Base-by-base conservation (phyloP, 192 early-diverging fungal genomes). In the Gamsiella multidivaricata region DNA sequence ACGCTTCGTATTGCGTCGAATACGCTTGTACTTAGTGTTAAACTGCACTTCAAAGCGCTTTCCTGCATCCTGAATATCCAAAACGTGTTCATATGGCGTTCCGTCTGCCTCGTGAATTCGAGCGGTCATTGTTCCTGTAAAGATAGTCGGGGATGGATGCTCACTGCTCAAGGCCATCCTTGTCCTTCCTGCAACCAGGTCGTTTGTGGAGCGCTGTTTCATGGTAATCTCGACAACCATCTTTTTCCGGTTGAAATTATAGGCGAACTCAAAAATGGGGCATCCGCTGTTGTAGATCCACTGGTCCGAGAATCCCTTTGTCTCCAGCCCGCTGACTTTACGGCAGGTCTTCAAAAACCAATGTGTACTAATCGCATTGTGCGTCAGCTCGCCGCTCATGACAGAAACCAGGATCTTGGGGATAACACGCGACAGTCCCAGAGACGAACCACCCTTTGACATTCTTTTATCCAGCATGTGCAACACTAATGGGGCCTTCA, bases 21-120 rank as follows among this genome's bases (percentile, higher is more conserved):
- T 96, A 72, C 96, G 92, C 83, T 98, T 98, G 81, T 99, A 98
- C 82, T 98, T 98, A 17, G 96, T 97, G 80, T 98, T 96, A 79
- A 97, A 99, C 58, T 91, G 92, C 20, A 98, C 91, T 65, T 98
- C 95, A 54, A 92, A 94, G 34, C 90, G 87, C 69, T 96, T 89
- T 29, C 82, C 65, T 20, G 68, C 63, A 46, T 92, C 92, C 37
- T 92, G 90, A 46, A 99, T 91, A 41, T 93, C 89, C 39, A 94
- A 74, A n/a, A 91, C 89, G 65, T 94, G 92, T 58, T 93, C 91
- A 61, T 94, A 94, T 1, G 93, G 91, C 17, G 89, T 91, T 36
- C 93, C 93, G 45, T 94, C 92, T 8, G 93, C 92, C 67, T 94
- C 93, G 47, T 92, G 89, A 46, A 94, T 89, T n/a, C 90, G 86